Base-by-base conservation (phyloP, 768 basidiomycete genomes). In the Amanita fuliginea region DNA sequence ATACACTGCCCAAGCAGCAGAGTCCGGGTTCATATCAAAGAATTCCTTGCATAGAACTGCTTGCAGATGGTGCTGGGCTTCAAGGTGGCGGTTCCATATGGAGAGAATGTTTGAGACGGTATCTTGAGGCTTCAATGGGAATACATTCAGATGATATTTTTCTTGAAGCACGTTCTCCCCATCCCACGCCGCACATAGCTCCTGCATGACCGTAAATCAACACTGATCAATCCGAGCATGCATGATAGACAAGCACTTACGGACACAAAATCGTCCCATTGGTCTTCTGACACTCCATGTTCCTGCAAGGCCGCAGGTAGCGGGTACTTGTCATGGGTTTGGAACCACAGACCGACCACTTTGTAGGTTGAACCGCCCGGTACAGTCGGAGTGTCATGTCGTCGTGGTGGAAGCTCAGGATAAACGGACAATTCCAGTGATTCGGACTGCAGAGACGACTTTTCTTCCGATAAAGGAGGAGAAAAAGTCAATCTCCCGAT, bases 1-100 rank as follows among this genome's bases (percentile, higher is more conserved):
- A 42, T 64, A 64, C 21, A 64, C 53, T 6, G 60, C 53, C 39
- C 58, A 60, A 6, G 54, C 49, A 7, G 61, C 56, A 13, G 62
- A 62, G 13, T 57, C 26, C 5, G 55, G 57, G 49, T 51, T 55
- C 4, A 51, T 53, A 14, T 55, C 43, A 8, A 54, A 43, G 39
- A 60, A 61, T 47, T 56, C 55, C 36, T 42, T 40, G 22, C 55
- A 56, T 18, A 56, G 28, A 28, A 54, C 49, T 5, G 53, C 55
- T 40, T 56, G 50, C 11, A 54, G 22, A n/a, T 35, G 22, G 4
- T 47, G 22, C 6, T 14, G 45, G 4, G 13, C 19, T 33, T 49
- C 51, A 2, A 54, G 39, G 7, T n/a, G 47, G 9, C 21, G 13
- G 39, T 56, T 56, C 55, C 55, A 56, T 19, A 10, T 16, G 16